Evolutionary conservation across 768 basidiomycete species (phyloP).

Genomic region (Thelephora ganbajun): DNA sequence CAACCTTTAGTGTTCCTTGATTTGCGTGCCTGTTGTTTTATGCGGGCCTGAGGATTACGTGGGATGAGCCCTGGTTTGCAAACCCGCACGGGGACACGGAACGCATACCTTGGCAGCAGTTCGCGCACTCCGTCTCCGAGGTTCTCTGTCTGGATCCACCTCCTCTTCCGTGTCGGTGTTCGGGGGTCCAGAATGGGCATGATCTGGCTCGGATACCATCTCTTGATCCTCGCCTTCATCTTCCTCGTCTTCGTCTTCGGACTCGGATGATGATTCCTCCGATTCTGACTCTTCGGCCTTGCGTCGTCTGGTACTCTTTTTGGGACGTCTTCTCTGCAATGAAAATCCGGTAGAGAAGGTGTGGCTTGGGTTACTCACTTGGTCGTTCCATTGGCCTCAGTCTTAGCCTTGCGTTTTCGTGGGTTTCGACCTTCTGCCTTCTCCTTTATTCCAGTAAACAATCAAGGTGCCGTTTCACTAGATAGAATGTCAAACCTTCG

Average conservation of each 20-base stretch:
- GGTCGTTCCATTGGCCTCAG: conserved; percentile 31
- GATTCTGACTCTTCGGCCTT: conserved; percentile 16
- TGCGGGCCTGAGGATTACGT: conserved; percentile 11
- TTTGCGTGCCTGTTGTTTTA: conserved; percentile 13
- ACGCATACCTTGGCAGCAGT: conserved; percentile 19
- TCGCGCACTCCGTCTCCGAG: conserved; percentile 18
- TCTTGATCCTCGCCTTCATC: not conserved
- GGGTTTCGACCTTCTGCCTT: conserved; percentile 32
- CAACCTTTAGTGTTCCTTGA: not conserved
- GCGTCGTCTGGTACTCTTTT: conserved; percentile 12
- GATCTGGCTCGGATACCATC: conserved; percentile 3
- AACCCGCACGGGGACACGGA: not conserved
- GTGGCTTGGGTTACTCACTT: conserved; percentile 23
- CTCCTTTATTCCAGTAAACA: conserved; percentile 16
- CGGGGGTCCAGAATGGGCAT: conserved; percentile 1
- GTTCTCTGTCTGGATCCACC: conserved; percentile 10
- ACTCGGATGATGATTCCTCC: conserved; percentile 12
- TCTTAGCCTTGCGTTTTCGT: conserved; percentile 43
- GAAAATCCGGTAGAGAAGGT: not conserved
- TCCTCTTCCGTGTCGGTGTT: conserved; percentile 5
- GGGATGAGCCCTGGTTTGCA: not conserved
- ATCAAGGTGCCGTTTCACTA: conserved; percentile 2
- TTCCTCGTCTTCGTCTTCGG: conserved; percentile 7
- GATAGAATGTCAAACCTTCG: conserved; percentile 7
- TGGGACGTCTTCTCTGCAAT: conserved; percentile 10